Base-by-base conservation (phyloP, 78 protist species). In the Dictyostelium capitatum region DNA sequence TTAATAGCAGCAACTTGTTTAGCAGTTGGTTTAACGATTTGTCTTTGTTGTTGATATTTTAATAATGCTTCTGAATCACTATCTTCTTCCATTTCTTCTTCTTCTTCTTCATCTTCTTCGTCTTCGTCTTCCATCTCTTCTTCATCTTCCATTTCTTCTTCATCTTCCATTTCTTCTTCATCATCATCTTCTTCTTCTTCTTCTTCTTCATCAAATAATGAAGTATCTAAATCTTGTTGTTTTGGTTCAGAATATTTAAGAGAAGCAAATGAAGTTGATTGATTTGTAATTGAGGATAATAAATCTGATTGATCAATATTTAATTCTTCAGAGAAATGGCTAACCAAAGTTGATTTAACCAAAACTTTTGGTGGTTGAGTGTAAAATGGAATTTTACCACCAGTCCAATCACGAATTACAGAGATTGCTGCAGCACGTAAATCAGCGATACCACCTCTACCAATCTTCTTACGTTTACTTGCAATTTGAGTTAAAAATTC, bases 331-430 rank as follows among this genome's bases (percentile, higher is more conserved):
- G 87, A 30, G 78, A 83, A 91, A 25, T 50, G n/a, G 9, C 15
- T 19, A 28, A 91, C 90, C n/a, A 91, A 53, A 15, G 79, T 79
- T 15, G 95, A 23, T 46, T 48, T 43, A 41, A 30, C 46, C 4
- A 23, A 8, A 14, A 46, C 80, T 57, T 91, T 83, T 10, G 95
- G 95, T 20, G 95, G 95, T 32, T 72, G 59, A 17, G 90, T 91
- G 80, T 78, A 82, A 90, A 91, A 91, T n/a, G 87, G 89, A 51
- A 91, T 91, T 20, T 83, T 91, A 53, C 95, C 95, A 54, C 84
- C 95, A 48, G 47, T 74, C 95, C 95, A 91, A 82, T 91, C 95
- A 51, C 82, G 89, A 67, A 91, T 65, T 28, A 91, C 95, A 41
- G 53, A n/a, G 65, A 83, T 70, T 2, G 95, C 95, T 7, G 95